Base-by-base conservation (phyloP, 352 stramenopile genomes). In the Peronospora destructor region DNA sequence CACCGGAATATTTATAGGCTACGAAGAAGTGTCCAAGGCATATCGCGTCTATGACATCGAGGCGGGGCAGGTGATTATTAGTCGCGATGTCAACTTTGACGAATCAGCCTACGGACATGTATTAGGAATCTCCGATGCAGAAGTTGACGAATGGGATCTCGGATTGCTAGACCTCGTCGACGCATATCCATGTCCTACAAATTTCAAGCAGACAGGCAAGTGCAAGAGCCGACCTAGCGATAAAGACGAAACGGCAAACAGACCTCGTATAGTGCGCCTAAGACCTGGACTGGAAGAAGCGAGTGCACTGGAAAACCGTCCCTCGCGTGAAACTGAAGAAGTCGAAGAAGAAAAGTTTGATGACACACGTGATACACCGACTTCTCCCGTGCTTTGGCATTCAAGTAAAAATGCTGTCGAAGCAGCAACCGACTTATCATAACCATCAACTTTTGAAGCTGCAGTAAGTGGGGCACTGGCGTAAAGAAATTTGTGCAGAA, bases 11-110 rank as follows among this genome's bases (percentile, higher is more conserved):
- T 44, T 44, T 17, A 14, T 32, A 7, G 38, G 2, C 16, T 44
- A 44, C 16, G 38, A 44, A 44, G 38, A 44, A 44, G 38, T 30
- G 38, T 44, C 38, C 5, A 44, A 44, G 38, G 38, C 38, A 14
- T 44, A 44, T 30, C 19, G 38, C 16, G 19, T 32, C n/a, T n/a
- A n/a, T n/a, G n/a, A n/a, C n/a, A n/a, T n/a, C n/a, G n/a, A n/a
- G n/a, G n/a, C n/a, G n/a, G 5, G 29, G 4, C 29, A 34, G 29
- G 29, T 34, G 4, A 7, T 13, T 34, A 7, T 34, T 7, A 34
- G 29, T 34, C 7, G 29, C 5, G 29, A 34, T 34, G 29, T 34
- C 29, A 34, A 34, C 29, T 34, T 34, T 7, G 9, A 34, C 10
- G 29, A 34, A 7, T 34, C 29, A 13, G 9, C 5, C 10, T 34